Evolutionary conservation across 192 early-diverging fungal genomes (phyloP).

Genomic region (Backusella morwellensis): DNA sequence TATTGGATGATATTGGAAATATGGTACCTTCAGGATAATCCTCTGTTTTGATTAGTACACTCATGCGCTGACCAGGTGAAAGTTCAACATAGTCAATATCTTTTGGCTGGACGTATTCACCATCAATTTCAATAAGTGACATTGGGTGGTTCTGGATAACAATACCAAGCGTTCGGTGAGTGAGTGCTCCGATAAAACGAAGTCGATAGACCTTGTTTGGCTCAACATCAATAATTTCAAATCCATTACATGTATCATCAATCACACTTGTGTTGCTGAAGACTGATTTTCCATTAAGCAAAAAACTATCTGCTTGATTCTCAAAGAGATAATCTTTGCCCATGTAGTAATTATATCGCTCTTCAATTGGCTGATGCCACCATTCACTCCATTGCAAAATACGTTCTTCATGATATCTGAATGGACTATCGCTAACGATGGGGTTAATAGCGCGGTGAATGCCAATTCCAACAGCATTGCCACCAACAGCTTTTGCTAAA

Average conservation of each 20-base stretch:
- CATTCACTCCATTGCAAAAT: slow-evolving; percentile 31
- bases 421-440: background rate
- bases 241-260: slow-evolving; percentile 9
- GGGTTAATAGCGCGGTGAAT: background rate
- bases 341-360: background rate
- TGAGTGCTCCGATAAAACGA: slow-evolving; percentile 38
- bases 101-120: slow-evolving; percentile 38
- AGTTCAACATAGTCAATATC: slow-evolving; percentile 35
- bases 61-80: slow-evolving; percentile 43
- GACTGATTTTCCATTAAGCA: slow-evolving; percentile 13
- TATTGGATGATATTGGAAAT: background rate
- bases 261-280: background rate
- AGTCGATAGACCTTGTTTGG: slow-evolving; percentile 30
- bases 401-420: slow-evolving; percentile 42
- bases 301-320: background rate
- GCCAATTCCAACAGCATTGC: background rate
- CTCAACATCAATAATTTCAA: slow-evolving; percentile 18
- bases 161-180: slow-evolving; percentile 37
- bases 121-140: slow-evolving; percentile 51
- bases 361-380: slow-evolving; percentile 33
- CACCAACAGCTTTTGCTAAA: background rate
- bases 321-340: background rate
- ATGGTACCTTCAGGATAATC: slow-evolving; percentile 7
- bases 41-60: slow-evolving; percentile 38
- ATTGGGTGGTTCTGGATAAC: slow-evolving; percentile 40